Conservation (phyloP, 345 rosid genomes). For the Reutealis trisperma region DNA sequence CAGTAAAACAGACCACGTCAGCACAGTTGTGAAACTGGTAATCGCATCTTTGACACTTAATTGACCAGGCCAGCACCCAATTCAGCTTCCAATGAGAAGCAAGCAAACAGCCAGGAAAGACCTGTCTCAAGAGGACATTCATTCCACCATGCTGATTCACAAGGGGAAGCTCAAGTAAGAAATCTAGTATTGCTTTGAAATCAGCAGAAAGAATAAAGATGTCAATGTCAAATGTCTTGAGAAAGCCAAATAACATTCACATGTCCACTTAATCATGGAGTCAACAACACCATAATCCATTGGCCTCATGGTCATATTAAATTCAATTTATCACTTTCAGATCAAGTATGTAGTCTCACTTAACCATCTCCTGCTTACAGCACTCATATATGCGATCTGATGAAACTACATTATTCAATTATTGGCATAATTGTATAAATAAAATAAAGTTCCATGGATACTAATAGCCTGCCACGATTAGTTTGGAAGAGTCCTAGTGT, state of each 20-base stretch:
- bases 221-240: constrained; percentile 19
- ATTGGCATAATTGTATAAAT: neutral
- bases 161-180: constrained; percentile 33
- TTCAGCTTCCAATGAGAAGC: constrained; percentile 23
- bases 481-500: neutral
- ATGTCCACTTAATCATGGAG: constrained; percentile 1
- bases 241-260: constrained; percentile 13
- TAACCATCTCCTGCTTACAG: constrained; percentile 1
- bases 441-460: neutral
- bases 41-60: constrained; percentile 13
- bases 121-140: constrained; percentile 31
- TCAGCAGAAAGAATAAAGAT: constrained; percentile 26
- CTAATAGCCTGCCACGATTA: neutral
- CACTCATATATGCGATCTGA: neutral
- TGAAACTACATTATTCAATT: constrained; percentile 8
- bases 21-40: neutral
- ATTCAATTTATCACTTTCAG: neutral
- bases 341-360: neutral
- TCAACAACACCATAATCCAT: neutral
- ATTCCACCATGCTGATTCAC: constrained; percentile 30
- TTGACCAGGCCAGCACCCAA: neutral
- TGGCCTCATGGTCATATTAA: neutral
- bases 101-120: constrained; percentile 8
- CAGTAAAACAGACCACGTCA: constrained; percentile 18
- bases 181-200: constrained; percentile 28